These are phyloP conservation scores for Tulasnella sp. DNA, from an alignment of 768 basidiomycete species.

Conservation along the genomic window DNA sequence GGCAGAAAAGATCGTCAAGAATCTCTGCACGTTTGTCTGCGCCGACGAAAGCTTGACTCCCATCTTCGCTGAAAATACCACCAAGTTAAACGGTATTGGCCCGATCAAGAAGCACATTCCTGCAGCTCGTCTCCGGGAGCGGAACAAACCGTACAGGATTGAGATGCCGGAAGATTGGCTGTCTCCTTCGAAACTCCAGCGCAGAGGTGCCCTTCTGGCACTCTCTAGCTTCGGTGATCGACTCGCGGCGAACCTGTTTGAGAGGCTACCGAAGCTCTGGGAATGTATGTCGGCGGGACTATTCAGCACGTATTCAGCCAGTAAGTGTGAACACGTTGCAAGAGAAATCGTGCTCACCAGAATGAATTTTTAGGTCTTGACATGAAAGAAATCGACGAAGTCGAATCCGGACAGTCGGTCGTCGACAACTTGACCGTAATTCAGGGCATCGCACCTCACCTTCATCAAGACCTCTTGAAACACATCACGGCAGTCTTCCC, in stretches of 20 bases:
- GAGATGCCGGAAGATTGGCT: constrained; percentile 49
- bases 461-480: constrained; percentile 66
- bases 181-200: constrained; percentile 62
- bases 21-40: constrained; percentile 93
- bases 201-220: constrained; percentile 81
- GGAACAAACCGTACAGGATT: constrained; percentile 34
- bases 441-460: constrained; percentile 70
- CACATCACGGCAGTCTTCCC: constrained; percentile 72
- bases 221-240: constrained; percentile 70
- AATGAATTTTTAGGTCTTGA: neutral
- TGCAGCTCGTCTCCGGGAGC: constrained; percentile 39
- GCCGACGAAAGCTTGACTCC: constrained; percentile 88
- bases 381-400: constrained; percentile 39
- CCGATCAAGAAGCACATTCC: constrained; percentile 42
- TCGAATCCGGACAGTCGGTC: constrained; percentile 75
- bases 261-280: constrained; percentile 91
- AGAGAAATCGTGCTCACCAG: neutral
- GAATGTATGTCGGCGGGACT: constrained; percentile 82
- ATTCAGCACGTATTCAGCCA: constrained; percentile 57
- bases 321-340: constrained; percentile 43
- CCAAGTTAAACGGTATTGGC: constrained; percentile 59
- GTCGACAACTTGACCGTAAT: constrained; percentile 90
- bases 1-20: constrained; percentile 94
- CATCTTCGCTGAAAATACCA: constrained; percentile 59
- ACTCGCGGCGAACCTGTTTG: constrained; percentile 69